A percentile compares a stretch with the other conserved stretches of the same genome.
Evolutionary conservation across 2,329 filamentous ascomycete species (phyloP).

Genomic region (Ophiognomonia clavigignenti-juglandacearum): DNA sequence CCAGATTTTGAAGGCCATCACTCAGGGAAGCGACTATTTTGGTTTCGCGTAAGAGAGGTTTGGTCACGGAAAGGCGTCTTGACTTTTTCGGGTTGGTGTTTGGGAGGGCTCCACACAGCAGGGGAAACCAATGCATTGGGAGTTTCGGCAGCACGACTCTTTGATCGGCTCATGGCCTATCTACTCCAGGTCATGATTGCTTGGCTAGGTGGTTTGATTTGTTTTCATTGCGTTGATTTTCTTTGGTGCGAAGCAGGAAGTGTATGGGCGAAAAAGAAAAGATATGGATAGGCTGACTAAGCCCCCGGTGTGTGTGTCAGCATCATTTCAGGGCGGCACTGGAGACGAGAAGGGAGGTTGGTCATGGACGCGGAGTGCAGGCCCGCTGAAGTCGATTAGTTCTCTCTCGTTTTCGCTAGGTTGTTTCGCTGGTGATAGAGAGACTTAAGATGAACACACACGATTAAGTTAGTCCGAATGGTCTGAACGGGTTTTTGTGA

Average conservation of each 20-base stretch:
- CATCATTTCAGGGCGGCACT: neutral
- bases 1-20: constrained; percentile 91
- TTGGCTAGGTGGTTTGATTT: neutral
- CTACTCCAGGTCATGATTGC: no score
- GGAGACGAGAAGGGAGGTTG: neutral
- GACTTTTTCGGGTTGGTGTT: constrained; percentile 8
- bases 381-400: constrained; percentile 12
- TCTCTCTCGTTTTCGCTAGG: neutral
- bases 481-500: no score
- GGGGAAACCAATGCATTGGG: constrained; percentile 11
- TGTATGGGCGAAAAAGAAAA: neutral
- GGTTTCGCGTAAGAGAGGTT: constrained; percentile 71
- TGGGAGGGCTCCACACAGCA: no score
- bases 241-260: neutral
- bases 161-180: constrained; percentile 1
- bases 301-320: neutral
- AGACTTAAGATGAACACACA: no score
- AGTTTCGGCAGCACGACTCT: constrained; percentile 4
- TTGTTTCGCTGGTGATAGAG: no score
- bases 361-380: constrained; percentile 17
- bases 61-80: constrained; percentile 1
- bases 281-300: neutral
- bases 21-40: constrained; percentile 95
- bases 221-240: neutral
- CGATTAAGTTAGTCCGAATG: no score